Evolutionary conservation across 73 alveolate species (phyloP), one percentile per base, ranked within the genome.

Genomic region (Blepharisma stoltei): DNA sequence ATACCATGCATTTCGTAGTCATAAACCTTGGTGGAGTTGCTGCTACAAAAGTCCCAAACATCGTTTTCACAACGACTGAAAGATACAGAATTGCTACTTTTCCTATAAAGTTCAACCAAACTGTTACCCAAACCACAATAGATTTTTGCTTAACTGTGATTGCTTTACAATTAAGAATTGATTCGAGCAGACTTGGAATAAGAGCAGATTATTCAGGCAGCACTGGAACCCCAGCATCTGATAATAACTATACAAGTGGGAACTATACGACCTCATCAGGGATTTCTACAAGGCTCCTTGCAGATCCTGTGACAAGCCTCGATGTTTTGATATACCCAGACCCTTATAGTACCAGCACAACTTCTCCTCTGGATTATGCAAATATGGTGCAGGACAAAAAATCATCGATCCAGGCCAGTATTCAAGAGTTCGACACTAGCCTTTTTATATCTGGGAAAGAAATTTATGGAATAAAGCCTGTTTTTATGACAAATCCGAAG

Each of bases 381-480:
- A 60, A 60, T 60, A 14, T 38, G 11, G n/a, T 60, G 46, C 37
- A 60, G 11, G 73, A 60, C 45, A 8, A 60, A 14, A 60, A 60
- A 4, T n/a, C 73, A 14, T n/a, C 14, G 5, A 32, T 32, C 3
- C 73, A 14, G 38, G 73, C 46, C 2, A 60, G 18, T 14, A 2
- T 60, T 20, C 45, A n/a, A 20, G 38, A 25, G 2, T 60, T 60
- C 5, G 23, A 60, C 5, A 18, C 73, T 14, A 20, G 46, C 2
- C 18, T 9, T 14, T 14, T 9, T 14, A 60, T 60, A 18, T 14
- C 45, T 0, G 73, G 73, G 23, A n/a, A 25, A 18, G 73, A 60
- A 60, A 60, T 60, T 25, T 60, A 18, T 60, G 73, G 73, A 25
- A 20, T 60, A 18, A 25, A n/a, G 46, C 73, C 73, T 20, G 73